phyloP scores from a whole-genome alignment of 768 basidiomycete genomes.

The Naganishia randhawae region DNA sequence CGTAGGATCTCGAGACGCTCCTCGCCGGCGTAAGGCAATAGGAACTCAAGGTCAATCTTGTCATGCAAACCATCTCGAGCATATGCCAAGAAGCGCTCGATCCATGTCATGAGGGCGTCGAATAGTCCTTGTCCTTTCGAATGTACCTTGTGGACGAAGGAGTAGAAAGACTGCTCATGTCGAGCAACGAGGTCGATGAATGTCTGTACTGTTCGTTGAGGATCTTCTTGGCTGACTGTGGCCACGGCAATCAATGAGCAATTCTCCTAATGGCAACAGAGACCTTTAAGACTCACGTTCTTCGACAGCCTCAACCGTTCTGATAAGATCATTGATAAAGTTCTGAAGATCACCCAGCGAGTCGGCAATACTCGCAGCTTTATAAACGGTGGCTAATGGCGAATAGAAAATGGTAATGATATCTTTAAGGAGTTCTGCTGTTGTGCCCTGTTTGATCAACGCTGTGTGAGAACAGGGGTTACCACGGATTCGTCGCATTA shows the following conservation, averaged over 20 bases:
- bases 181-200: conserved; percentile 90
- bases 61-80: conserved; percentile 81
- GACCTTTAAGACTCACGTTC: conserved; percentile 58
- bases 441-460: conserved; percentile 66
- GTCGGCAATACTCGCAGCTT: conserved; percentile 93
- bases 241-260: not conserved
- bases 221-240: conserved; percentile 75
- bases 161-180: conserved; percentile 93
- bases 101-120: conserved; percentile 91
- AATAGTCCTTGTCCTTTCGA: conserved; percentile 93
- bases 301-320: conserved; percentile 86
- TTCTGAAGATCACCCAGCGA: conserved; percentile 85
- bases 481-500: not conserved
- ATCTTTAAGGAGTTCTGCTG: conserved; percentile 90
- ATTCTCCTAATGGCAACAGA: not conserved
- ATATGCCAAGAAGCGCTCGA: conserved; percentile 86
- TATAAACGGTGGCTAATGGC: conserved; percentile 92
- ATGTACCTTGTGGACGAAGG: conserved; percentile 97
- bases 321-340: conserved; percentile 91
- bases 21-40: conserved; percentile 75
- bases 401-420: conserved; percentile 98
- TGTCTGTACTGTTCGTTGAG: conserved; percentile 77
- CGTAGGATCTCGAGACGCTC: conserved; percentile 72
- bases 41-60: conserved; percentile 73
- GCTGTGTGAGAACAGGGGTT: not conserved